Evolutionary conservation across 768 basidiomycete genomes (phyloP).

Genomic region (Suillus sp.): DNA sequence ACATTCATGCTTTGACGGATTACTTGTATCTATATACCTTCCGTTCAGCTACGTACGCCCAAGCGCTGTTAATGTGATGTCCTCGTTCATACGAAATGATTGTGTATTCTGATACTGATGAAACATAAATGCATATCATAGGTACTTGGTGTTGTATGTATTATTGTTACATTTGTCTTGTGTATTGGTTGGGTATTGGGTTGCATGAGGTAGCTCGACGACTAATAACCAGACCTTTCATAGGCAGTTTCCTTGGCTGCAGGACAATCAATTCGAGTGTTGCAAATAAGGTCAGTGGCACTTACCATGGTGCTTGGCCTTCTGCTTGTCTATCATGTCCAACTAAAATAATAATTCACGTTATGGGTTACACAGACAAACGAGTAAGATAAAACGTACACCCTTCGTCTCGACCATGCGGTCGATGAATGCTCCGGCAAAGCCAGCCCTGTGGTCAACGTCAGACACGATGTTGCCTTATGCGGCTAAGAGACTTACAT

Average conservation of each 20-base stretch:
- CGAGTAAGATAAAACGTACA: conserved; percentile 28
- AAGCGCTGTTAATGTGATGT: not conserved
- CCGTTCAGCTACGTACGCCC: not conserved
- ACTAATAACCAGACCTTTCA: not conserved
- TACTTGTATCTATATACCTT: not conserved
- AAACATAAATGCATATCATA: not conserved
- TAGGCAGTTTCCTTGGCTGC: conserved; percentile 17
- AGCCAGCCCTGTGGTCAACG: conserved; percentile 46
- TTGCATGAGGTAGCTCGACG: not conserved
- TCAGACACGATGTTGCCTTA: not conserved
- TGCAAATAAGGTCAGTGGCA: not conserved
- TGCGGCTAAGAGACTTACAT: conserved; percentile 33
- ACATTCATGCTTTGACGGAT: not conserved
- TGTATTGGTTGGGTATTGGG: not conserved
- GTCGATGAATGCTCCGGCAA: conserved; percentile 55
- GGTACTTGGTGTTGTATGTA: not conserved
- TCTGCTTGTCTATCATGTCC: conserved; percentile 46
- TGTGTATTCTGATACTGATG: not conserved
- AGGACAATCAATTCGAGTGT: not conserved
- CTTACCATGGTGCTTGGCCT: conserved; percentile 43
- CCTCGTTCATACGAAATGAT: not conserved
- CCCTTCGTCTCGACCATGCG: conserved; percentile 60
- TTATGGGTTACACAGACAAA: not conserved
- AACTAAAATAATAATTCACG: conserved; percentile 30
- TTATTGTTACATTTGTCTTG: conserved; percentile 1